Base-by-base conservation (phyloP, 1,284 basidiomycete genomes). In the Trametes hirsuta region DNA sequence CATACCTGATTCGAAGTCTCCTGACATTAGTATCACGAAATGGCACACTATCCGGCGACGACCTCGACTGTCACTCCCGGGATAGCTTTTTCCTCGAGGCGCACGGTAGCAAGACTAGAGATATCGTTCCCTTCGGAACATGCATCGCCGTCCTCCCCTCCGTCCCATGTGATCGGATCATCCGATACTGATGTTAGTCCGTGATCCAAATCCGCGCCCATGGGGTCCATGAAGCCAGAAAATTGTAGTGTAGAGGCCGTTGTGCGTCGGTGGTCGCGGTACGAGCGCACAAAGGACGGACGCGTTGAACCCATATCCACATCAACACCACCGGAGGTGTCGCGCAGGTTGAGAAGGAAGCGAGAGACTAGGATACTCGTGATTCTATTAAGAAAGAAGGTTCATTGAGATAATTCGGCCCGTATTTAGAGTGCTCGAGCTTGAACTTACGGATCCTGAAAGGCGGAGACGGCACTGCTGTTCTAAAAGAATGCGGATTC, bases 331-430 rank as follows among this genome's bases (percentile, higher is more conserved):
- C 21, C 42, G 25, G 39, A 39, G 30, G 41, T 40, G 39, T 64
- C 54, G 22, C 63, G 59, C 6, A 64, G 59, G 49, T 64, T 64
- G 45, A 64, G 47, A n/a, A 64, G 52, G 50, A 64, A 64, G 12
- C 63, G 59, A 24, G 55, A 61, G 18, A 59, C 51, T 21, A 64
- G 59, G 14, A 64, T 57, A 39, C 55, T 55, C 12, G 60, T 62
- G 60, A 65, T 48, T 30, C 60, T 59, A 15, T 8, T 3, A 12
- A 0, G 11, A 14, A 3, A 6, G 25, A 5, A 14, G 8, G 8
- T 4, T 45, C 15, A 53, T 39, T 9, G 30, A 10, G 21, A 30
- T 2, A 0, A 24, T 15, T 40, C 30, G n/a, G 21, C 11, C 2
- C 39, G 21, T 8, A 22, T 3, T 4, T 14, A 49, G 2, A 22